Evolutionary conservation across 257 asterid genomes (phyloP).

Genomic region (Capsicum rhomboideum): DNA sequence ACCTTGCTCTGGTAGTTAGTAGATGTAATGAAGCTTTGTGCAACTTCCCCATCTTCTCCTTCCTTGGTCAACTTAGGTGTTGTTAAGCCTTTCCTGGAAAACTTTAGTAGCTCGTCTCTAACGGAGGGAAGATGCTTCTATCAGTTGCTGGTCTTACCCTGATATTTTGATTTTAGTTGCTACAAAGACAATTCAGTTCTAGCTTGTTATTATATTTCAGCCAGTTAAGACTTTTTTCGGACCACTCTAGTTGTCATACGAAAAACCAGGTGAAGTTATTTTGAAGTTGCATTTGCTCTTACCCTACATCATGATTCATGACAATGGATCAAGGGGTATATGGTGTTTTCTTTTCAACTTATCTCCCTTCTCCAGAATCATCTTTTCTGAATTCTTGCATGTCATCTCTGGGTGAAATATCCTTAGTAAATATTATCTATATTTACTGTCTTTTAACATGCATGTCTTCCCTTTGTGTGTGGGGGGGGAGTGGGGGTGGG

Average conservation of each 20-base stretch:
- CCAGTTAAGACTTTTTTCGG: no score
- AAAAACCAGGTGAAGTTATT: not conserved
- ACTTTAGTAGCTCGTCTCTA: not conserved
- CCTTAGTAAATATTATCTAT: not conserved
- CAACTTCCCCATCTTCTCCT: not conserved
- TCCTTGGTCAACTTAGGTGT: not conserved
- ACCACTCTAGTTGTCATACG: not conserved
- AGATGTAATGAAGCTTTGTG: not conserved
- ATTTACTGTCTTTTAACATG: not conserved
- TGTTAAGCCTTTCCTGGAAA: not conserved
- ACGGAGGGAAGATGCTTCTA: not conserved
- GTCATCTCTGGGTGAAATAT: not conserved
- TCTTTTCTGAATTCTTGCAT: not conserved
- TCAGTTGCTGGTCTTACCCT: not conserved
- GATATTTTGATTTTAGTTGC: not conserved
- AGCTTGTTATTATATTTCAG: no score
- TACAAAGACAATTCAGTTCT: no score
- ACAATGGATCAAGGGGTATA: not conserved
- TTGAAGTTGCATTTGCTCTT: not conserved
- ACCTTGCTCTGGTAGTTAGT: not conserved
- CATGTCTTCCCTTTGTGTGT: not conserved
- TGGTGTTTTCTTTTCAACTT: not conserved
- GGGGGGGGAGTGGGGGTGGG: no score
- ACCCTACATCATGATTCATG: not conserved
- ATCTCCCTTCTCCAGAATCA: not conserved